Base-by-base conservation (phyloP, 768 basidiomycete species). In the Xerocomus spinulosus region DNA sequence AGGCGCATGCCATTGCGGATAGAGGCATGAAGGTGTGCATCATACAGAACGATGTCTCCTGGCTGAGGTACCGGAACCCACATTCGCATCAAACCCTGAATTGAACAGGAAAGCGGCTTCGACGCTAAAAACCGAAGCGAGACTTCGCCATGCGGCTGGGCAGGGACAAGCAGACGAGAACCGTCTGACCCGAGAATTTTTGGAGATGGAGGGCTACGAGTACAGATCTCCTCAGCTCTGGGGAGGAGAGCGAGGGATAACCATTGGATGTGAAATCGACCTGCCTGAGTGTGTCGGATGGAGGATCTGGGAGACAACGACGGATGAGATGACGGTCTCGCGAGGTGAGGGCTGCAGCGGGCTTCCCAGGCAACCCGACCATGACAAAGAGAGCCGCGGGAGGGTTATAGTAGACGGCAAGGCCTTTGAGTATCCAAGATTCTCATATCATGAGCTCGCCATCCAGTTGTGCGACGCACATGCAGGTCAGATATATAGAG, bases 11-110 rank as follows among this genome's bases (percentile, higher is more conserved):
- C 93, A 56, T 96, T 92, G 64, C 93, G 90, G 13, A 93, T 90
- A 1, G 82, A 86, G 0, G 93, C 93, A 61, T 96, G 94, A 39
- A 95, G 85, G 55, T 88, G 80, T 54, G 87, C 89, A 62, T 98
- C 93, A 57, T 82, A 84, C 13, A 95, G 68, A 35, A 96, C 66
- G 38, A 78, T 78, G 61, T 98, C 94, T 10, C 82, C 82, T 0
- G 73, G 63, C 50, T 88, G 88, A 0, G 93, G 93, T 0, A 96
- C 67, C 37, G 66, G 95, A 81, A 0, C 85, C 87, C 3, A 84
- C 85, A 62, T 95, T 98, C 9, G 92, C 92, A 66, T 95, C 93
- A 64, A 85, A 94, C 0, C 93, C 93, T 0, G 89, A 92, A 66
- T 92, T 93, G 78, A 93, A 94, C 5, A 96, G 74, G 9, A 96